Evolutionary conservation across 129 eudicot genomes (phyloP), one percentile per base, ranked within the genome.

Genomic region (Flaveria robusta): DNA sequence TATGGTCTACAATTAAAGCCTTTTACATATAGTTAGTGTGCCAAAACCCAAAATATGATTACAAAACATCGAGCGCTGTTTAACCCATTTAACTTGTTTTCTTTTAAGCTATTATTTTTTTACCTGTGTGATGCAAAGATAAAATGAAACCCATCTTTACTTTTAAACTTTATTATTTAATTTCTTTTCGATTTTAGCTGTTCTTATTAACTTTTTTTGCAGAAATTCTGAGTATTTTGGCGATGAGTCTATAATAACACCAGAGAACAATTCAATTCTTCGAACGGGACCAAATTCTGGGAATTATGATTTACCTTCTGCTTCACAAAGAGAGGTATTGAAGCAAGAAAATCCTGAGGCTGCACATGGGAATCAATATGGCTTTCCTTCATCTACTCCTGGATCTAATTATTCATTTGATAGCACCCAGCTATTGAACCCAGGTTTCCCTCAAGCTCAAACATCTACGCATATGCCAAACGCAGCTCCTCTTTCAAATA

Each of bases 211-310:
- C 15, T 24, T 4, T 5, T 9, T 51, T 27, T 70, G 74, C 96
- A 95, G 97, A 75, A 85, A 81, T 82, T 42, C 89, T 0, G 96
- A 95, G 78, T 89, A 89, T 19, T 91, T 86, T 83, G 89, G 81
- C 27, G 96, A 91, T 2, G 97, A 89, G 45, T 78, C 96, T 71
- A 74, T 83, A 54, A 74, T 71, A 76, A 75, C 91, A 75, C 68
- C 97, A 68, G 99, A 91, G 60, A 86, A 72, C 75, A 82, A 81
- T 75, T 70, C 76, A 37, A 83, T 77, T 74, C 87, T 85, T 69
- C 84, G 91, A 84, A 59, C 75, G 64, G 86, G 85, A 34, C 81
- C 84, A 18, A 83, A 46, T 86, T 64, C 88, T 46, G 87, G 80
- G 23, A 83, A 56, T 62, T 90, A 81, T 58, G 98, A 88, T 65